Evolutionary conservation across 345 rosid species (phyloP).

Genomic region (Boechera retrofracta): DNA sequence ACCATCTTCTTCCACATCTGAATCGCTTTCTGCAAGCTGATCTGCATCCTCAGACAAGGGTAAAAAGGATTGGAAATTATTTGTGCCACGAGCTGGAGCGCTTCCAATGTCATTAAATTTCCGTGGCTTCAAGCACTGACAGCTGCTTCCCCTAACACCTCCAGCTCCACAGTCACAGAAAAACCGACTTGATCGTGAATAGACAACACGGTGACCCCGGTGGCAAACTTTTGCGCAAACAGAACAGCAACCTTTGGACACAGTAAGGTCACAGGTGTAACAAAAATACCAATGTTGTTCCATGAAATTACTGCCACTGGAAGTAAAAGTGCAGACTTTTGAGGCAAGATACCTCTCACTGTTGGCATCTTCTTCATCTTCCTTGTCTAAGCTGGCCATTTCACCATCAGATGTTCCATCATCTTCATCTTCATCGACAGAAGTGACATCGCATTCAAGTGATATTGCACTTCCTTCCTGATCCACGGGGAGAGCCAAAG

Average conservation of each 20-base stretch:
- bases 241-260: constrained; percentile 97
- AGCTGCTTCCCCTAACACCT: constrained; percentile 96
- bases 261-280: constrained; percentile 98
- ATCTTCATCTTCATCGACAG: constrained; percentile 98
- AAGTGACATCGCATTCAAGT: constrained; percentile 94
- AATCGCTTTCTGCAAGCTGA: constrained; percentile 89
- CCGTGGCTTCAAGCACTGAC: constrained; percentile 97
- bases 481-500: constrained; percentile 66
- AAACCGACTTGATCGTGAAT: constrained; percentile 94
- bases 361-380: constrained; percentile 89
- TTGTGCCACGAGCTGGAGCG: constrained; percentile 57
- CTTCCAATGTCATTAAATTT: constrained; percentile 73
- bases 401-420: constrained; percentile 99
- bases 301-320: constrained; percentile 99
- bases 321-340: constrained; percentile 95
- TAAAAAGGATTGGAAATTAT: constrained; percentile 72
- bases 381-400: constrained; percentile 93
- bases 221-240: constrained; percentile 99
- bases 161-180: constrained; percentile 99
- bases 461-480: constrained; percentile 75
- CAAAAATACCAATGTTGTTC: constrained; percentile 99
- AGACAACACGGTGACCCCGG: constrained; percentile 98
- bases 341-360: constrained; percentile 93
- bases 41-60: constrained; percentile 81
- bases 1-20: constrained; percentile 87